phyloP scores from a whole-genome alignment of 2,329 filamentous ascomycete species.

The Huntiella savannae region DNA sequence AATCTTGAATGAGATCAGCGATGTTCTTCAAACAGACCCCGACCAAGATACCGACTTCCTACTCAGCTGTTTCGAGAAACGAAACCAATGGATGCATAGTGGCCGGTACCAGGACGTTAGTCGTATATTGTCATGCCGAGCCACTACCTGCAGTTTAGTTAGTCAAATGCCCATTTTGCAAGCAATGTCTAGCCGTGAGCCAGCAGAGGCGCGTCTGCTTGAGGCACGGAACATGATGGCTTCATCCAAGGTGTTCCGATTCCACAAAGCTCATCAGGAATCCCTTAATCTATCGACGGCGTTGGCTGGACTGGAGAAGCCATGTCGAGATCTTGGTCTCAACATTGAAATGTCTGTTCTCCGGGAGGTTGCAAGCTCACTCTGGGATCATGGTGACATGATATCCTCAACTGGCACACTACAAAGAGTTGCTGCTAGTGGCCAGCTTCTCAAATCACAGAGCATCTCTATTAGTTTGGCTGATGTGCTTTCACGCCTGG shows the following conservation, averaged over 20 bases:
- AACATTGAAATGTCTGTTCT: conserved; percentile 58
- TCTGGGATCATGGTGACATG: conserved; percentile 91
- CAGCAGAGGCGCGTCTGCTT: conserved; percentile 44
- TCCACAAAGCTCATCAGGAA: conserved; percentile 67
- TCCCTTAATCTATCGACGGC: conserved; percentile 71
- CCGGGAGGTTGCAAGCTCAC: conserved; percentile 68
- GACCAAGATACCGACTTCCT: conserved; percentile 40
- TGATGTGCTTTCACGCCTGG: conserved; percentile 70
- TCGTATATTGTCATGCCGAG: conserved; percentile 62
- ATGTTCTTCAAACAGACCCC: conserved; percentile 45
- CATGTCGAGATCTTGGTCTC: conserved; percentile 52
- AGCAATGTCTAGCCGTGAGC: conserved; percentile 38
- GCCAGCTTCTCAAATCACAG: conserved; percentile 44
- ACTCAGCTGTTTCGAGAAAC: conserved; percentile 42
- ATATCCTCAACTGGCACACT: conserved; percentile 77
- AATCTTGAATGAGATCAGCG: conserved; percentile 62
- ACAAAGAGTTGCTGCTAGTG: conserved; percentile 38
- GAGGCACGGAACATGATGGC: conserved; percentile 62
- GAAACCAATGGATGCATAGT: conserved; percentile 63
- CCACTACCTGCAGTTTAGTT: conserved; percentile 64
- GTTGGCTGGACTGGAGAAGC: conserved; percentile 55
- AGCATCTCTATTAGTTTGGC: conserved; percentile 53
- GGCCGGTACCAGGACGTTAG: conserved; percentile 67
- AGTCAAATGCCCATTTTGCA: conserved; percentile 49
- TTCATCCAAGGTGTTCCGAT: conserved; percentile 56